Evolutionary conservation across 2,329 filamentous ascomycete genomes (phyloP), one percentile per base, ranked within the genome.

Genomic region (Didymella pomorum): DNA sequence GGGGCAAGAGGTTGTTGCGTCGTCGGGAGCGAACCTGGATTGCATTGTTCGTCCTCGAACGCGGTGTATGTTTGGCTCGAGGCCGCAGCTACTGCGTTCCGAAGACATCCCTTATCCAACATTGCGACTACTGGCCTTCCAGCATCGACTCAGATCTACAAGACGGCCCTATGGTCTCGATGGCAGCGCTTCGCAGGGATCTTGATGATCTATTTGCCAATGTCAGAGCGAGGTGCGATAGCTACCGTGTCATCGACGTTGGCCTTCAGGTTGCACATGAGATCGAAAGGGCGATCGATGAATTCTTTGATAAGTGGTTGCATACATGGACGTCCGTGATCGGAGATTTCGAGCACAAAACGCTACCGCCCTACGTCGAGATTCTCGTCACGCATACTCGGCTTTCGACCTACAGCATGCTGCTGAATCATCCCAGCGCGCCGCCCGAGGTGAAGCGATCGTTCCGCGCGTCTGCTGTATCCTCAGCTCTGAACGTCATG

Each of bases 351-450:
- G 61, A 69, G 81, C 82, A 86, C 20, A 69, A 66, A 46, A 81
- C 80, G 1, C 81, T 92, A 0, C 89, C 89, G 0, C 88, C 89
- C 0, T 92, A 92, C 61, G 89, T 92, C 25, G 89, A 92, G 58
- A 91, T 92, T 51, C 80, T 92, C 3, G 87, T 90, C 37, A 89
- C 72, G 1, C 89, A 92, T 64, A 91, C 89, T 1, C 84, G 88
- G 25, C 79, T 92, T 1, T 91, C 89, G n/a, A 89, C 89, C 14
- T 91, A 92, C 71, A 86, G 87, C 53, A 87, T 86, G 58, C 88
- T 92, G 11, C 89, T 92, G 69, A 92, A 92, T 64, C 88, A 91
- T 60, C 87, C 87, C 1, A 90, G 87, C 0, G 89, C 89, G 0
- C 87, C 89, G 0, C 78, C 87, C 1, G 87, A 89, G 70, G 89